Evolutionary conservation across 2,329 filamentous ascomycete genomes (phyloP).

Genomic region (Venturia aucupariae): DNA sequence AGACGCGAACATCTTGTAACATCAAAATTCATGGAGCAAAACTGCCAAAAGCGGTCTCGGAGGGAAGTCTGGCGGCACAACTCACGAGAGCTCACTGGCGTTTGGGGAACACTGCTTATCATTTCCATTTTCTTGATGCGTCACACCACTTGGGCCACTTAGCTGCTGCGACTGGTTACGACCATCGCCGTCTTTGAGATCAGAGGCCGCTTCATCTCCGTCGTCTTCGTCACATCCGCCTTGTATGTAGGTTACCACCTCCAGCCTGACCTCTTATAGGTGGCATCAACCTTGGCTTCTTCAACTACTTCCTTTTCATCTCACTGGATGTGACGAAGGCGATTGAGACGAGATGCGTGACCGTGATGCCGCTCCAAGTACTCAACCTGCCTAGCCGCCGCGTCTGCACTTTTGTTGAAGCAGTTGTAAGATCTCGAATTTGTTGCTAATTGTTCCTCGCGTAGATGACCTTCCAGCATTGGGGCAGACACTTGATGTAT

Average conservation of each 20-base stretch:
- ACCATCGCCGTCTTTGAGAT: conserved; percentile 18
- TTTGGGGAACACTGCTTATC: neutral
- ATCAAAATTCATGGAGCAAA: conserved; percentile 4
- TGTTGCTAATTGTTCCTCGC: neutral
- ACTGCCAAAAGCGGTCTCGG: neutral
- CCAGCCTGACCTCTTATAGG: conserved; percentile 25
- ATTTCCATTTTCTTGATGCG: conserved; percentile 6
- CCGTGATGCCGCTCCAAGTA: neutral
- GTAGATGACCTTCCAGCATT: conserved; percentile 11
- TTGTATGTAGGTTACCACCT: conserved; percentile 32
- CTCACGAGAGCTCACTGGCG: neutral
- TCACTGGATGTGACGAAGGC: conserved; percentile 31
- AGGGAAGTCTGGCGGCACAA: neutral
- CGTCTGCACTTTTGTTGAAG: conserved; percentile 1
- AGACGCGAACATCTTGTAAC: conserved; percentile 5
- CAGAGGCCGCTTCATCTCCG: conserved; percentile 29
- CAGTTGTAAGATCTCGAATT: neutral
- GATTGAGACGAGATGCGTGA: conserved; percentile 16
- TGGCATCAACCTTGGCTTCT: conserved; percentile 9
- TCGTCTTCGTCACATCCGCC: conserved; percentile 36
- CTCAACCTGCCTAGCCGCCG: neutral
- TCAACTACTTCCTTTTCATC: conserved; percentile 20
- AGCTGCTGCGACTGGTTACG: conserved; percentile 2
- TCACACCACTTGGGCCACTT: neutral
- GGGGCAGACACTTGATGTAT: conserved; percentile 10